Percentiles rank a stretch among this genome's conserved stretches.
Conservation (phyloP, 2,329 filamentous ascomycete genomes). For the Monosporascus sp. region DNA sequence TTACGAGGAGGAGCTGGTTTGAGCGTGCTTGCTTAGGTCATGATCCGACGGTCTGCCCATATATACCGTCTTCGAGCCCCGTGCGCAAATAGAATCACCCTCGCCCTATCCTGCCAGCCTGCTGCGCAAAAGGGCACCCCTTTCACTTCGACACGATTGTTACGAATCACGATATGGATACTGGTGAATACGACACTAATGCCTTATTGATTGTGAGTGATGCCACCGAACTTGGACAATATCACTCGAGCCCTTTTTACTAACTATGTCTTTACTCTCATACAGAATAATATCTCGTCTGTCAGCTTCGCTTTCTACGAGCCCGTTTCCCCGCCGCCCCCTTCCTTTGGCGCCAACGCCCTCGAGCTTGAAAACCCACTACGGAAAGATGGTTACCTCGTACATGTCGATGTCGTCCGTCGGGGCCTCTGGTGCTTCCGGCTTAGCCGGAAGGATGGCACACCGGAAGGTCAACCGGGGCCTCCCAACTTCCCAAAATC, state of each 20-base stretch:
- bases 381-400: slow-evolving; percentile 47
- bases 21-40: not conserved
- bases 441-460: slow-evolving; percentile 37
- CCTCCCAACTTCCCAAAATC: slow-evolving; percentile 29
- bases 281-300: slow-evolving; percentile 51
- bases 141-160: slow-evolving; percentile 15
- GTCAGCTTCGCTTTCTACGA: slow-evolving; percentile 52
- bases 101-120: not conserved
- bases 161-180: slow-evolving; percentile 51
- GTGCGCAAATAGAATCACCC: not conserved
- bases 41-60: not conserved
- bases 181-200: slow-evolving; percentile 59
- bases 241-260: slow-evolving; percentile 7
- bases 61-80: not conserved
- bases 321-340: slow-evolving; percentile 36
- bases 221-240: not conserved
- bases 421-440: slow-evolving; percentile 52
- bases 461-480: slow-evolving; percentile 13
- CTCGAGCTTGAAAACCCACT: slow-evolving; percentile 47
- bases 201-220: slow-evolving; percentile 49
- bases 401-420: slow-evolving; percentile 45
- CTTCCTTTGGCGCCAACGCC: slow-evolving; percentile 39
- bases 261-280: not conserved
- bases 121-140: slow-evolving; percentile 12
- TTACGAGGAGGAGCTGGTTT: slow-evolving; percentile 1